Conservation (phyloP, 192 early-diverging fungal genomes). For the Umbelopsis isabellina region DNA sequence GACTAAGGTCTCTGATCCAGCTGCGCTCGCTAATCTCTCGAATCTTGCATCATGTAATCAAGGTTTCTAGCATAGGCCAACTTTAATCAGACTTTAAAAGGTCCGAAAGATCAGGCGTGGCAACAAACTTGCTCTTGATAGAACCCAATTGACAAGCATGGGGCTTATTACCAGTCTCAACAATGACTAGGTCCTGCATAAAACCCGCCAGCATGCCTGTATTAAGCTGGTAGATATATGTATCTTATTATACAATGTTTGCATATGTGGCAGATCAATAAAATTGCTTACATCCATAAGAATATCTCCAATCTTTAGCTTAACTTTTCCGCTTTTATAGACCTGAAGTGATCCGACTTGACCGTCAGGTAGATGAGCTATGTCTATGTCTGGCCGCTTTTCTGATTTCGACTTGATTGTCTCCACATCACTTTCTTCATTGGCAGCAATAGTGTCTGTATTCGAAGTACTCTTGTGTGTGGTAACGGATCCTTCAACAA, state of each 20-base stretch:
- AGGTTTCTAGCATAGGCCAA: too few relatives aligned
- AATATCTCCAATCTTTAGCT: constrained; percentile 61
- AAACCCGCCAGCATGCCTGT: constrained; percentile 55
- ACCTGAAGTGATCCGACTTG: constrained; percentile 60
- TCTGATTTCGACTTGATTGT: neutral
- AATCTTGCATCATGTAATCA: too few relatives aligned
- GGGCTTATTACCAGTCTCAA: constrained; percentile 54
- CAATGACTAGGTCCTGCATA: constrained; percentile 60
- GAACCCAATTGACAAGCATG: constrained; percentile 57
- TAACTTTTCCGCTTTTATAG: constrained; percentile 68
- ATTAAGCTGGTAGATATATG: neutral
- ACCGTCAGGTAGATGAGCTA: constrained; percentile 47
- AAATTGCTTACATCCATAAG: constrained; percentile 52
- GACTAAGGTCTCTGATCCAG: too few relatives aligned
- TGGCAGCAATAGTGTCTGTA: neutral
- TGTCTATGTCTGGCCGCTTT: neutral
- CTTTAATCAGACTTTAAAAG: neutral
- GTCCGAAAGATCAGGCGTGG: constrained; percentile 59
- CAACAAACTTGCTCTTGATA: constrained; percentile 58
- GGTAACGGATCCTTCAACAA: too few relatives aligned
- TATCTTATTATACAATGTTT: neutral
- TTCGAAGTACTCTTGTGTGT: neutral
- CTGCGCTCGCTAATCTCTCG: too few relatives aligned
- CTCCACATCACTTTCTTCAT: neutral
- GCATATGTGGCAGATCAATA: too few relatives aligned